These are phyloP conservation scores for Podaxis carcinomalis DNA, from an alignment of 768 basidiomycete genomes.

Conservation along the genomic window DNA sequence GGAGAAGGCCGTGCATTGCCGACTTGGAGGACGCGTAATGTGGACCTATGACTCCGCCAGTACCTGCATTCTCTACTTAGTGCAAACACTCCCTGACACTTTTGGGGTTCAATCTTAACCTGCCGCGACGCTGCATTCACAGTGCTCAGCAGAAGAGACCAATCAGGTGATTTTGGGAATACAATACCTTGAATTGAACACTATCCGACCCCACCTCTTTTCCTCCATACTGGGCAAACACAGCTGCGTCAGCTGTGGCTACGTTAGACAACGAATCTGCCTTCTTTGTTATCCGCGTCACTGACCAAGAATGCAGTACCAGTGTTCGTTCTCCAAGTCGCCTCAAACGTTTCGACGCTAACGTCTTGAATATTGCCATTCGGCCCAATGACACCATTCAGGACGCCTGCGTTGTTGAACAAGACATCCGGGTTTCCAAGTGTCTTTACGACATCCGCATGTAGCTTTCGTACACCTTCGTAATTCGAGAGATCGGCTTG, in stretches of 20 bases:
- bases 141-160: not conserved
- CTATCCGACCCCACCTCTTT: conserved; percentile 44
- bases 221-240: conserved; percentile 47
- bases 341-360: conserved; percentile 39
- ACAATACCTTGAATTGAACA: conserved; percentile 46
- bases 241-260: conserved; percentile 41
- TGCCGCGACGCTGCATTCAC: conserved; percentile 37
- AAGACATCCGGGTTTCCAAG: conserved; percentile 48
- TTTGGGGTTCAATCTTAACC: conserved; percentile 17
- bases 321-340: conserved; percentile 44
- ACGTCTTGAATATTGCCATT: conserved; percentile 42
- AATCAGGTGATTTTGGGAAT: not conserved
- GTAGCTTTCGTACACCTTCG: conserved; percentile 37
- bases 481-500: conserved; percentile 46
- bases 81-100: not conserved
- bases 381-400: conserved; percentile 37
- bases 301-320: conserved; percentile 43
- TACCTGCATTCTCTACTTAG: conserved; percentile 22
- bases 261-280: not conserved
- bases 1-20: conserved; percentile 48
- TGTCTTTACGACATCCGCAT: conserved; percentile 35
- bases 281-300: not conserved
- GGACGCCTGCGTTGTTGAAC: conserved; percentile 47
- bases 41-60: conserved; percentile 51
- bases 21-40: conserved; percentile 57